phyloP scores from a whole-genome alignment of 2,329 filamentous ascomycete species.

The Verticillium nonalfalfae region DNA sequence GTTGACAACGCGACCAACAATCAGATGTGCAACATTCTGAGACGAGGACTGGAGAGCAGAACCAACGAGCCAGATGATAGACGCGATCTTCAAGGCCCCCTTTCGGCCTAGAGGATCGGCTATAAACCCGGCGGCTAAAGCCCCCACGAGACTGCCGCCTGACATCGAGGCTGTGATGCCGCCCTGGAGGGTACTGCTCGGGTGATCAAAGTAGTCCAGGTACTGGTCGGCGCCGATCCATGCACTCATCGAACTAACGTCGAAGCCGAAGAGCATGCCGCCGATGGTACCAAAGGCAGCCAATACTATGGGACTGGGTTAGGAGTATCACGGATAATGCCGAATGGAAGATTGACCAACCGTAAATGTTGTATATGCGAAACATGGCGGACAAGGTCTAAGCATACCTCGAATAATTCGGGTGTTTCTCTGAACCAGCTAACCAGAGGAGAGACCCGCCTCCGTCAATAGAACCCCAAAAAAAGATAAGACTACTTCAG shows the following conservation, averaged over 20 bases:
- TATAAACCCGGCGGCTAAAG: constrained; percentile 38
- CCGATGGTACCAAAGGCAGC: constrained; percentile 33
- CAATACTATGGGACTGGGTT: constrained; percentile 16
- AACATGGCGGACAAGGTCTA: constrained; percentile 18
- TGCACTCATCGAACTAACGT: constrained; percentile 52
- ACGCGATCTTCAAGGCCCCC: constrained; percentile 37
- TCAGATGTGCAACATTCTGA: constrained; percentile 48
- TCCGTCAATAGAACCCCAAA: too few species aligned
- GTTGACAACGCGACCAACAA: constrained; percentile 53
- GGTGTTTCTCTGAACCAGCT: neutral
- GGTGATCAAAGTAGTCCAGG: constrained; percentile 43
- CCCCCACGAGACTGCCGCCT: constrained; percentile 44
- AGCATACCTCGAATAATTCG: neutral
- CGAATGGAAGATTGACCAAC: constrained; percentile 12
- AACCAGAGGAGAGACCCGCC: neutral
- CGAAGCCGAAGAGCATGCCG: constrained; percentile 45
- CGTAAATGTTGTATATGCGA: constrained; percentile 29
- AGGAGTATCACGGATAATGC: too few species aligned
- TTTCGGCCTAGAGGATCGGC: constrained; percentile 42
- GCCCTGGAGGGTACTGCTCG: constrained; percentile 38
- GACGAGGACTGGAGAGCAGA: constrained; percentile 53
- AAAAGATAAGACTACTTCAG: too few species aligned
- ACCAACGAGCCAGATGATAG: constrained; percentile 47
- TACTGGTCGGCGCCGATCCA: constrained; percentile 47
- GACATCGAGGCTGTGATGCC: constrained; percentile 46